A percentile compares a stretch with the other conserved stretches of the same genome.
Conservation (phyloP, 148 eudicot genomes). For the Amaranthus hypochondriacus region DNA sequence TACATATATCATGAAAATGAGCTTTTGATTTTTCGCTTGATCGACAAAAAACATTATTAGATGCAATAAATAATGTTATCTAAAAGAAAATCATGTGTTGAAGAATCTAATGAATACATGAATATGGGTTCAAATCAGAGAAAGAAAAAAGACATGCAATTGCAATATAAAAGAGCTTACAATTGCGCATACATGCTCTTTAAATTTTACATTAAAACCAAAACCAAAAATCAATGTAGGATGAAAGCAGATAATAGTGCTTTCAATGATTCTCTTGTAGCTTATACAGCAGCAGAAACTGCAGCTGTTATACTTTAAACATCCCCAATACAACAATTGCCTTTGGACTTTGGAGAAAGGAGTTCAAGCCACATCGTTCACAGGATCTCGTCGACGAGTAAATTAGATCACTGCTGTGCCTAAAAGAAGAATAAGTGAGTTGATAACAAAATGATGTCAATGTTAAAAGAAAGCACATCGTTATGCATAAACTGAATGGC, state of each 20-base stretch:
- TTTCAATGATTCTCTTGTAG: background rate
- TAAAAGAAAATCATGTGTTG: too few relatives aligned
- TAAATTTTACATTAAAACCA: background rate
- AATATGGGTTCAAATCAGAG: too few relatives aligned
- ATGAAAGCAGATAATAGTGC: constrained; percentile 3
- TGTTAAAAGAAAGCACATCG: background rate
- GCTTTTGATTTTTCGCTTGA: too few relatives aligned
- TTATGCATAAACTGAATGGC: too few relatives aligned
- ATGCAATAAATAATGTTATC: too few relatives aligned
- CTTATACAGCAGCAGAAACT: constrained; percentile 1
- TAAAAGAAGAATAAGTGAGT: background rate
- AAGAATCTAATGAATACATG: too few relatives aligned
- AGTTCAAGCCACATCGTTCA: background rate
- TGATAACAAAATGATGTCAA: background rate
- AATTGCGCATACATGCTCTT: constrained; percentile 17
- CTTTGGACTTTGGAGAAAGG: background rate
- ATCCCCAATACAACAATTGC: background rate
- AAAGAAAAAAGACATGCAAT: background rate
- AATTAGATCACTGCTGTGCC: constrained; percentile 19
- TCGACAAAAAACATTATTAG: too few relatives aligned
- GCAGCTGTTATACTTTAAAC: background rate
- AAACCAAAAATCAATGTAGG: constrained; percentile 9
- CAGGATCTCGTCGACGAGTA: background rate
- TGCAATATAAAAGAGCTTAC: constrained; percentile 35
- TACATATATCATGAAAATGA: too few relatives aligned